Evolutionary conservation across 176 grass and related monocot species (phyloP).

Genomic region (Carex kokanica): DNA sequence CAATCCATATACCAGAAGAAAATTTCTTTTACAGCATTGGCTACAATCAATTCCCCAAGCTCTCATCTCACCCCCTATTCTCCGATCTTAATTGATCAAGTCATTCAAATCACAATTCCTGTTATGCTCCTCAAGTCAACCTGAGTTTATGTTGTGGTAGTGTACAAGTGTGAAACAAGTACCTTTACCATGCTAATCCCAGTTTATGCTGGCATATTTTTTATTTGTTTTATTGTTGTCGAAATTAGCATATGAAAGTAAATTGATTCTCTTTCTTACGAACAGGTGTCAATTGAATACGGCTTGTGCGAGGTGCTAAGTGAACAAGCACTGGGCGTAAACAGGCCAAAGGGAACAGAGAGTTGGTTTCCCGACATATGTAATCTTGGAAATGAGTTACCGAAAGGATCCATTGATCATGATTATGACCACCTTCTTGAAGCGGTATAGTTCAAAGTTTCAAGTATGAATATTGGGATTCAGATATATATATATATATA

Average conservation of each 20-base stretch:
- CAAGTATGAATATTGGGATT: neutral
- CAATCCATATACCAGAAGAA: too few species aligned
- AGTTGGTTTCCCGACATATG: conserved; percentile 61
- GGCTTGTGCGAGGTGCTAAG: conserved; percentile 83
- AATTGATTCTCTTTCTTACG: neutral
- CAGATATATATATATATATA: too few species aligned
- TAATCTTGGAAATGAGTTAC: conserved; percentile 54
- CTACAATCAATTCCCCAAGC: too few species aligned
- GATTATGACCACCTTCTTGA: conserved; percentile 44
- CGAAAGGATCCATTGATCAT: conserved; percentile 50
- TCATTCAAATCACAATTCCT: too few species aligned
- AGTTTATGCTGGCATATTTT: neutral
- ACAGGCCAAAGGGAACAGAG: conserved; percentile 20
- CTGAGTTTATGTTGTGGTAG: too few species aligned
- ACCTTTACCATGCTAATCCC: neutral
- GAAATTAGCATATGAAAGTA: neutral
- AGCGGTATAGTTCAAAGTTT: conserved; percentile 36
- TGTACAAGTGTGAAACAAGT: neutral
- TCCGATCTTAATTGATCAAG: too few species aligned
- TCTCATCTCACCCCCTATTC: too few species aligned
- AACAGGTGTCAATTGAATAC: conserved; percentile 74
- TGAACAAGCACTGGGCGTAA: conserved; percentile 35
- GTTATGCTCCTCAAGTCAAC: too few species aligned
- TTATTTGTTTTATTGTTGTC: neutral
- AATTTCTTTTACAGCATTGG: too few species aligned